Conservation (phyloP, 306 rosid species). For the Cajanus cajan region DNA sequence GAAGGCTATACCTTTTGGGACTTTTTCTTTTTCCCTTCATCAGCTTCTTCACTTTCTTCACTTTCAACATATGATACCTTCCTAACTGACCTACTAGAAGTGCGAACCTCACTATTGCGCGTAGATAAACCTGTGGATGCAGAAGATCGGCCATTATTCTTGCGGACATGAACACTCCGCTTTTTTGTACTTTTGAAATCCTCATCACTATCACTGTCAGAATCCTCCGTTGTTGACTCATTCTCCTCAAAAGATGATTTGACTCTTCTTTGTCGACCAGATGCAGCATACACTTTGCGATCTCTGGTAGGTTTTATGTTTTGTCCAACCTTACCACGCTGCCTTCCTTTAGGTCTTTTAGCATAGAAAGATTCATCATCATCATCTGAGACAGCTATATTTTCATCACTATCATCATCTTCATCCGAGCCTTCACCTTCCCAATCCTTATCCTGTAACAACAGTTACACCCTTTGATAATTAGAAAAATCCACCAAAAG, state of each 20-base stretch:
- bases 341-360: conserved; percentile 65
- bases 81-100: conserved; percentile 82
- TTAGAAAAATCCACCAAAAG: conserved; percentile 26
- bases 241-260: conserved; percentile 79
- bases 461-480: conserved; percentile 33
- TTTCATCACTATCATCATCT: conserved; percentile 69
- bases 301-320: conserved; percentile 59
- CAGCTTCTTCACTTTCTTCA: conserved; percentile 91
- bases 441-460: conserved; percentile 83
- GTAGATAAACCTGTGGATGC: conserved; percentile 43
- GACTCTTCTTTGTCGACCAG: conserved; percentile 66
- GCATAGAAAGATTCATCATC: conserved; percentile 71
- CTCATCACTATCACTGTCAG: conserved; percentile 70
- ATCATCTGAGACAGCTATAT: conserved; percentile 70
- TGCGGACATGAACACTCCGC: conserved; percentile 58
- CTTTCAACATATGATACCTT: conserved; percentile 99
- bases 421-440: conserved; percentile 80
- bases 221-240: conserved; percentile 75
- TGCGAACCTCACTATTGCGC: conserved; percentile 75
- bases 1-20: conserved; percentile 66
- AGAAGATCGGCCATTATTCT: conserved; percentile 56
- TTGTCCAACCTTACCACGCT: conserved; percentile 53
- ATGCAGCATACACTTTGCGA: conserved; percentile 50
- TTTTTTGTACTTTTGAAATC: conserved; percentile 62
- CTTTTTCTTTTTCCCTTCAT: conserved; percentile 92